Evolutionary conservation across 331 rosid species (phyloP), one percentile per base, ranked within the genome.

Genomic region (Pyrus hybrid): DNA sequence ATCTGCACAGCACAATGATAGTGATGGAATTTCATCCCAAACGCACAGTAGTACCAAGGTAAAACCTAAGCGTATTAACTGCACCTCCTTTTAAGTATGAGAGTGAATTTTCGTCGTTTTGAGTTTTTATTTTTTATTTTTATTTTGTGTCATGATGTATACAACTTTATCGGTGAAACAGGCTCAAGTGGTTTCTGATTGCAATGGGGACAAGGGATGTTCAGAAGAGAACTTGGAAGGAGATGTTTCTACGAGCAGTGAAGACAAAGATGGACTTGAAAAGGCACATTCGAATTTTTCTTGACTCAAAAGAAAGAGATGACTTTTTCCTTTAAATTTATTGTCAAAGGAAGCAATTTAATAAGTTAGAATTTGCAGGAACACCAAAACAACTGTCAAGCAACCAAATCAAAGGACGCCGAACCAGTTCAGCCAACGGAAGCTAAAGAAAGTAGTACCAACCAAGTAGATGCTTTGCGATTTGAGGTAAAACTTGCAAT

Each of bases 401-500:
- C 77, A 72, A 58, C 26, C 8, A 79, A 83, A 76, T 75, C 70
- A 80, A 78, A 81, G 76, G 85, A 77, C 43, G 54, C 41, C 64
- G 85, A 73, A 72, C 86, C 83, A 65, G 69, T 43, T 79, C 84
- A 80, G 68, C 75, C 54, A 21, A 72, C 71, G 73, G 88, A 85
- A 84, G 76, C 80, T 43, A 63, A 85, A 64, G 80, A 74, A 78
- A 54, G 85, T 53, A 66, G 64, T 73, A 74, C 84, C 61, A 61
- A 71, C 68, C 79, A 81, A 54, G 83, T 76, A 76, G 86, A 77
- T 79, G 81, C 85, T 83, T 80, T 94, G 71, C 86, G 99, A 58
- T 92, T 94, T 85, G 99, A 94, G 97, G 98, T 88, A 75, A 82
- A 80, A 28, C 13, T 72, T 51, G 37, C 13, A 4, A 57, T 35